Percentiles rank a stretch among this genome's conserved stretches.
Conservation (phyloP, 768 basidiomycete species). For the Bullera alba region DNA sequence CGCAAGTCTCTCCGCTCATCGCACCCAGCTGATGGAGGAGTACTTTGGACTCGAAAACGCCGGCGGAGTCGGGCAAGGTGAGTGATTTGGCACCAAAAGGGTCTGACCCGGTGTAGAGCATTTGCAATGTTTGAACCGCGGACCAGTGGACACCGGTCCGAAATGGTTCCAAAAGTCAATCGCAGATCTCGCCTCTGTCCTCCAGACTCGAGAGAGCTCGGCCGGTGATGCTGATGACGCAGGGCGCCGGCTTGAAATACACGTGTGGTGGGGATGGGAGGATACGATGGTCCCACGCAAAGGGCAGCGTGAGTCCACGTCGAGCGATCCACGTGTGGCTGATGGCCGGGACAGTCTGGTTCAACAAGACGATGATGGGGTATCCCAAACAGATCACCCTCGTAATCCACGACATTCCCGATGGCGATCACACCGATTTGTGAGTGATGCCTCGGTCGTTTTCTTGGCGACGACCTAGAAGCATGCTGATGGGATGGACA, state of each 20-base stretch:
- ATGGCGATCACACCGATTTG: conserved; percentile 38
- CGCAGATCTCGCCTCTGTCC: conserved; percentile 10
- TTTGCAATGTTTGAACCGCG: conserved; percentile 36
- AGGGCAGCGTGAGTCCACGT: conserved; percentile 37
- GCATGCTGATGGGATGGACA: conserved; percentile 5
- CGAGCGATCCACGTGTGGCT: background rate
- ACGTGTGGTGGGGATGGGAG: conserved; percentile 39
- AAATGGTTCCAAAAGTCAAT: conserved; percentile 29
- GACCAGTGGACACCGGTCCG: conserved; percentile 29
- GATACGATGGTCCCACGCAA: conserved; percentile 35
- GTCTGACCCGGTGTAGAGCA: conserved; percentile 17
- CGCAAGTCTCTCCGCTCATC: background rate
- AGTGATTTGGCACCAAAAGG: background rate
- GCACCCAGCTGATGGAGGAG: conserved; percentile 10
- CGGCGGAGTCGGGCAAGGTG: conserved; percentile 35
- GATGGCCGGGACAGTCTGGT: conserved; percentile 7
- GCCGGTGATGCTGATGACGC: background rate
- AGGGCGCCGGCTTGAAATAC: conserved; percentile 9
- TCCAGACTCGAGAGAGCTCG: conserved; percentile 11
- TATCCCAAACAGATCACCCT: conserved; percentile 12
- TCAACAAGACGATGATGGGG: conserved; percentile 12
- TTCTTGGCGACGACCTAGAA: background rate
- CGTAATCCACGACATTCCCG: conserved; percentile 30
- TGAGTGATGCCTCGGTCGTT: conserved; percentile 10
- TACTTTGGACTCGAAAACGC: conserved; percentile 29